A percentile compares a stretch with the other conserved stretches of the same genome.
Evolutionary conservation across 192 early-diverging fungal species (phyloP).

Genomic region (Phlyctochytrium arcticum): DNA sequence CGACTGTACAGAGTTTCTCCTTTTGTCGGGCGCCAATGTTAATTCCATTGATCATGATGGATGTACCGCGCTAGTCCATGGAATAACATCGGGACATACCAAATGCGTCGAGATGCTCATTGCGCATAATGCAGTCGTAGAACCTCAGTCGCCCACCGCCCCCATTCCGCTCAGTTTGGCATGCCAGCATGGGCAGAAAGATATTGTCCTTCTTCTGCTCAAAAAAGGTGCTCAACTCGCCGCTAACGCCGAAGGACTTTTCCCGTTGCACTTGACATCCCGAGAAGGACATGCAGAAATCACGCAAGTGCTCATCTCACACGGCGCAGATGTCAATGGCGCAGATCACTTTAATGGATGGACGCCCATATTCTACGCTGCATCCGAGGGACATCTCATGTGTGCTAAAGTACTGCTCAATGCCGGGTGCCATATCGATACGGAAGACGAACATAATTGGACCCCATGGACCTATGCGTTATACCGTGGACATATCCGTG

Average conservation of each 20-base stretch:
- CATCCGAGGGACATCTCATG: conserved; percentile 80
- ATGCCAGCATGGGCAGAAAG: conserved; percentile 85
- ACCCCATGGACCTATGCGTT: conserved; percentile 80
- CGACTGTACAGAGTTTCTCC: conserved; percentile 39
- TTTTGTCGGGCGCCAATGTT: conserved; percentile 27
- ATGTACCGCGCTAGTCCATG: conserved; percentile 80
- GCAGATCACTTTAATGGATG: conserved; percentile 90
- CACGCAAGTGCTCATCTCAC: conserved; percentile 64
- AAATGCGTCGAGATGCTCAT: conserved; percentile 73
- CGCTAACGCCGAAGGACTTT: conserved; percentile 75
- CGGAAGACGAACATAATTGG: conserved; percentile 80
- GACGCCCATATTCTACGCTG: conserved; percentile 96
- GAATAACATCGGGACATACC: conserved; percentile 77
- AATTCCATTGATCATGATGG: conserved; percentile 88
- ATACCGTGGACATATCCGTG: conserved; percentile 48
- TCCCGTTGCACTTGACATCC: conserved; percentile 84
- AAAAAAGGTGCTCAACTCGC: conserved; percentile 68
- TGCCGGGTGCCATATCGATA: conserved; percentile 67
- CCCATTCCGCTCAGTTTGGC: conserved; percentile 81
- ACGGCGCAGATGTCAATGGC: conserved; percentile 71
- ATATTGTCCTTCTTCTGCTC: conserved; percentile 80
- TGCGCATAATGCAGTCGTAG: conserved; percentile 57
- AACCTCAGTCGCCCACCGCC: conserved; percentile 52
- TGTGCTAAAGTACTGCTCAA: conserved; percentile 77
- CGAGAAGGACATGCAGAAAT: conserved; percentile 77